These are phyloP conservation scores for Botrytis deweyae DNA, from an alignment of 2,329 filamentous ascomycete genomes.

Conservation along the genomic window DNA sequence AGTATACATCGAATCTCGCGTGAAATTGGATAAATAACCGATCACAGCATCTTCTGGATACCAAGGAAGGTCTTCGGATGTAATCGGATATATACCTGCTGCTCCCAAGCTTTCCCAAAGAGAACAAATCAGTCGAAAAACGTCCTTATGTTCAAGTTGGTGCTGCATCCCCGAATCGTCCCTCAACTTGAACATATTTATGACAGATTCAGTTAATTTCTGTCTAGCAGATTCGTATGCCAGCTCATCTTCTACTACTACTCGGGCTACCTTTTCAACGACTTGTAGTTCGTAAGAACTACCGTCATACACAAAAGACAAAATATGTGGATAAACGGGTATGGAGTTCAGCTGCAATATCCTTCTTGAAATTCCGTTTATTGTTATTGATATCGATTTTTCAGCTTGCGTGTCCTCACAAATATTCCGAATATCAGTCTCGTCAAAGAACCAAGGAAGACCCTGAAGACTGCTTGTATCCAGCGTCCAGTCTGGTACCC, in stretches of 20 bases:
- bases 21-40: accelerated
- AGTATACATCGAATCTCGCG: neutral
- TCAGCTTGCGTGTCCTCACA: neutral
- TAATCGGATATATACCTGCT: neutral
- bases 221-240: neutral
- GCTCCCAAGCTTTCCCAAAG: neutral
- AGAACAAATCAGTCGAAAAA: too few relatives aligned
- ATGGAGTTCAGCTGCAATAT: neutral
- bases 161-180: too few relatives aligned
- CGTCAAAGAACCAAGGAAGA: neutral
- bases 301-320: neutral
- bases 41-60: accelerated
- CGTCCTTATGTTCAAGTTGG: too few relatives aligned
- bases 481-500: neutral
- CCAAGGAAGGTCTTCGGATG: neutral
- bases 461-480: neutral
- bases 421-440: neutral
- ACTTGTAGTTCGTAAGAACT: accelerated
- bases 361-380: neutral
- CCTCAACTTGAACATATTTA: neutral
- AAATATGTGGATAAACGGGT: neutral
- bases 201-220: neutral
- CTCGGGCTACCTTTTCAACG: neutral
- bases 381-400: accelerated
- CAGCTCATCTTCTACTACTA: neutral